phyloP scores from a whole-genome alignment of 2,329 filamentous ascomycete species.

The Colletotrichum cordylinicola region DNA sequence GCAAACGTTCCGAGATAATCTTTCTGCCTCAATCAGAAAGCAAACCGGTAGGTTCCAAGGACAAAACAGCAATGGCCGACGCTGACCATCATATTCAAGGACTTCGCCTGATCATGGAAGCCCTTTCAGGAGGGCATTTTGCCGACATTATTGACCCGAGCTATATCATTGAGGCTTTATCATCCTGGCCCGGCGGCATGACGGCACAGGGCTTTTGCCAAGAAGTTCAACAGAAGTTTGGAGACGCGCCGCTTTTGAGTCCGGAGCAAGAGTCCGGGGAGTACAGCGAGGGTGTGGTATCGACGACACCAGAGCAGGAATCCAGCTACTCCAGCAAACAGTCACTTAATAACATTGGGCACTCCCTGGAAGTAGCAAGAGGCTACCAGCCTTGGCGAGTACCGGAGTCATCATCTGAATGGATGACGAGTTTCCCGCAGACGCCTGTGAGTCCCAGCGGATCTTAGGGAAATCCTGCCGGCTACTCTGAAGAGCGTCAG shows the following conservation, averaged over 20 bases:
- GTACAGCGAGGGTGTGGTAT: neutral
- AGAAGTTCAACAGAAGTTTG: neutral
- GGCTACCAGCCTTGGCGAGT: neutral
- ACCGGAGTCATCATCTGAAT: neutral
- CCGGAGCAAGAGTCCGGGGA: neutral
- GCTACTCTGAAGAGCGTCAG: neutral
- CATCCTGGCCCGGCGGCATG: neutral
- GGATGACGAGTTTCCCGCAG: neutral
- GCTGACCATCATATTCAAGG: constrained; percentile 11
- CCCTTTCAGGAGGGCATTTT: neutral
- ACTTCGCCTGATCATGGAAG: constrained; percentile 30
- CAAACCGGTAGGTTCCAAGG: neutral
- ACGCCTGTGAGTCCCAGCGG: neutral
- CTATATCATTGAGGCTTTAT: neutral
- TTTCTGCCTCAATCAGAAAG: neutral
- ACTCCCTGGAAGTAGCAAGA: neutral
- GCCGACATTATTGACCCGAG: neutral
- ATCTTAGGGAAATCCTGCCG: neutral
- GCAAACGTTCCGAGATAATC: neutral
- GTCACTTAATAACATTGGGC: neutral
- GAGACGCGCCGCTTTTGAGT: neutral
- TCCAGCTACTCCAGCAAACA: neutral
- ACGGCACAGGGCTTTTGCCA: neutral
- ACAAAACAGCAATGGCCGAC: neutral
- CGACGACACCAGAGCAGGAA: neutral